Conservation (phyloP, 73 alveolate genomes). For the Breviolum minutum region DNA sequence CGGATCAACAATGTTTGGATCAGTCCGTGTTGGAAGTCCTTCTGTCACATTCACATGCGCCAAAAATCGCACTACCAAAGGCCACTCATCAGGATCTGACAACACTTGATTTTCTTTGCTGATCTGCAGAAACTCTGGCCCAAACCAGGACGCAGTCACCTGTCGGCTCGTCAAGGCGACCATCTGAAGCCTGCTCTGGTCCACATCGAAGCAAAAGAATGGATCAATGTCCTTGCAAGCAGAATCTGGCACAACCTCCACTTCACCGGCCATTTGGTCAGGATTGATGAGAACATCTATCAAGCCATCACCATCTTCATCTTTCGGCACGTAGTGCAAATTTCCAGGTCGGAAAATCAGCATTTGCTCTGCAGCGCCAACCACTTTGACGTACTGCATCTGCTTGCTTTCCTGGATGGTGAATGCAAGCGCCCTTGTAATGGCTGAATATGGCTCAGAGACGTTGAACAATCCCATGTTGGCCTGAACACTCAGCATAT, state of each 20-base stretch:
- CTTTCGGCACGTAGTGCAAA: conserved; percentile 81
- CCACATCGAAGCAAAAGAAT: conserved; percentile 59
- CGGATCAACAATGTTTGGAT: background rate
- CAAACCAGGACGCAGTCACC: conserved; percentile 31
- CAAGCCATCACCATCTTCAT: conserved; percentile 81
- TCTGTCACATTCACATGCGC: conserved; percentile 33
- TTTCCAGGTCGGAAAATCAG: conserved; percentile 82
- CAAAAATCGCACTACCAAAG: background rate
- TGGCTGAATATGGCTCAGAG: conserved; percentile 68
- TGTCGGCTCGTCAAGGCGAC: conserved; percentile 38
- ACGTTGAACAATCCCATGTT: conserved; percentile 87
- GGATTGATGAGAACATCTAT: conserved; percentile 12
- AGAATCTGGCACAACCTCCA: conserved; percentile 26
- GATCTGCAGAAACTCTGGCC: conserved; percentile 26
- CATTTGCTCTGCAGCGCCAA: conserved; percentile 79
- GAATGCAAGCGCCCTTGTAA: conserved; percentile 55
- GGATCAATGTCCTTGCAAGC: conserved; percentile 32
- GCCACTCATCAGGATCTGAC: conserved; percentile 34
- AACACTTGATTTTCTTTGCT: conserved; percentile 25
- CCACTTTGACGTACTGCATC: conserved; percentile 76
- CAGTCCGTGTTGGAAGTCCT: conserved; percentile 28
- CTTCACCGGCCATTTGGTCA: conserved; percentile 56
- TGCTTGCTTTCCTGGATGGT: conserved; percentile 80
- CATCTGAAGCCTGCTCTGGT: background rate
- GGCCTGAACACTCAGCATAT: conserved; percentile 78